A percentile compares a stretch with the other conserved stretches of the same genome.
Conservation (phyloP, 2,329 filamentous ascomycete genomes). For the Fusarium mundagurra region DNA sequence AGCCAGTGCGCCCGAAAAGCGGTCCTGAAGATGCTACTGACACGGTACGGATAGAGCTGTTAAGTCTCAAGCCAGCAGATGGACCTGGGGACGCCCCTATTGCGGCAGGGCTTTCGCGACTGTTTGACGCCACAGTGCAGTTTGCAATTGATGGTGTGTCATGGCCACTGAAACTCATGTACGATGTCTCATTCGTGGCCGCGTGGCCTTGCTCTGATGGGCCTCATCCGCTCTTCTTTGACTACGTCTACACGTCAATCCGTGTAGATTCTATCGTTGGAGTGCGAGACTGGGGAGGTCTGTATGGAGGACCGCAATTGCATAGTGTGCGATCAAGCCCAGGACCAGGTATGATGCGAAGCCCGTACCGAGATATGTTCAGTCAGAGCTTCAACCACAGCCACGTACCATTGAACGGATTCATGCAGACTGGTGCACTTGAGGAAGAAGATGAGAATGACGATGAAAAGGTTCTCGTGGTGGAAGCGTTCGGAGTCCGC, state of each 20-base stretch:
- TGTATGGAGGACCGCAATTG: conserved; percentile 47
- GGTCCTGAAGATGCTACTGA: conserved; percentile 68
- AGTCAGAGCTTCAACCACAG: conserved; percentile 38
- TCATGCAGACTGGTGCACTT: conserved; percentile 24
- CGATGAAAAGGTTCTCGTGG: conserved; percentile 73
- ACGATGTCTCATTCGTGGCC: conserved; percentile 73
- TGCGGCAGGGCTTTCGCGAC: conserved; percentile 50
- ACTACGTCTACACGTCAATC: conserved; percentile 70
- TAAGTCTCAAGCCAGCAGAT: conserved; percentile 66
- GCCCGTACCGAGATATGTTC: conserved; percentile 41
- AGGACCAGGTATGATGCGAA: conserved; percentile 43
- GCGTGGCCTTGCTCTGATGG: conserved; percentile 72
- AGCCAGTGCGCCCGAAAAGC: conserved; percentile 64
- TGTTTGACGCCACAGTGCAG: conserved; percentile 69
- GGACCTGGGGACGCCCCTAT: conserved; percentile 33
- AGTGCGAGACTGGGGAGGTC: conserved; percentile 71
- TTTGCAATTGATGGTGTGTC: conserved; percentile 72
- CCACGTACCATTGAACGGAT: conserved; percentile 15
- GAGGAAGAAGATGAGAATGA: conserved; percentile 58
- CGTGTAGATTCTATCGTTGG: conserved; percentile 72
- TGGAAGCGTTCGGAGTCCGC: conserved; percentile 76
- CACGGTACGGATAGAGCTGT: conserved; percentile 74
- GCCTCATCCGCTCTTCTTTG: conserved; percentile 76
- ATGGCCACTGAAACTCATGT: conserved; percentile 70
- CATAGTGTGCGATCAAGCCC: conserved; percentile 50